Conservation (phyloP, 331 rosid species). For the Prunus yedoensis region DNA sequence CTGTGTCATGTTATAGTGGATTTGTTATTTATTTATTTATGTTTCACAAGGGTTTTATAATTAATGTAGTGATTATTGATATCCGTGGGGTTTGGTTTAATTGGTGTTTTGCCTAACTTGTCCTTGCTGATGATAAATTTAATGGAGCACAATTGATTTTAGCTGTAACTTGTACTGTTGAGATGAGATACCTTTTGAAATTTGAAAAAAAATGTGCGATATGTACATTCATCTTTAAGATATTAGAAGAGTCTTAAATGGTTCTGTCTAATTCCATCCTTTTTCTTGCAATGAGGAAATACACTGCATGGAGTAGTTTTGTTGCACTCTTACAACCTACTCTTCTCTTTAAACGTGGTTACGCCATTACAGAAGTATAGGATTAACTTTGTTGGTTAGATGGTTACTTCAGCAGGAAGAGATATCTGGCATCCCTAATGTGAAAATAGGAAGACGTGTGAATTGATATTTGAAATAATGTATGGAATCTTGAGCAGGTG, state of each 20-base stretch:
- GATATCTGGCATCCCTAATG: not conserved
- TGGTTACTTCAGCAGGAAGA: not conserved
- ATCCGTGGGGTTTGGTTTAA: not conserved
- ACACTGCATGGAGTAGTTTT: not conserved
- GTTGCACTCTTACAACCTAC: not conserved
- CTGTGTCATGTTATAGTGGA: too few species aligned
- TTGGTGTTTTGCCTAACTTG: not conserved
- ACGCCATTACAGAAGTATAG: not conserved
- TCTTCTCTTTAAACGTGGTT: not conserved
- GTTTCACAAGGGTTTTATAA: not conserved
- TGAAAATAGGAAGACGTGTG: not conserved
- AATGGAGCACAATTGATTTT: not conserved
- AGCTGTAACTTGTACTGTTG: not conserved
- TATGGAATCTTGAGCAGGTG: not conserved
- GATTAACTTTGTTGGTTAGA: not conserved
- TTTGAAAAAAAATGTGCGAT: not conserved
- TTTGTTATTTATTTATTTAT: not conserved
- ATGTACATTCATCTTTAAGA: not conserved
- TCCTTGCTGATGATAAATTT: not conserved
- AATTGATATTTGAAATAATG: not conserved
- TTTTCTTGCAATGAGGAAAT: not conserved
- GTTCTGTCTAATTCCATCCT: not conserved
- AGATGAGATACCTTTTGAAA: not conserved
- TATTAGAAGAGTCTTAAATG: too few species aligned
- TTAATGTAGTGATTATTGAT: not conserved